phyloP scores from a whole-genome alignment of 2,329 filamentous ascomycete species.

The Alternaria triticina region DNA sequence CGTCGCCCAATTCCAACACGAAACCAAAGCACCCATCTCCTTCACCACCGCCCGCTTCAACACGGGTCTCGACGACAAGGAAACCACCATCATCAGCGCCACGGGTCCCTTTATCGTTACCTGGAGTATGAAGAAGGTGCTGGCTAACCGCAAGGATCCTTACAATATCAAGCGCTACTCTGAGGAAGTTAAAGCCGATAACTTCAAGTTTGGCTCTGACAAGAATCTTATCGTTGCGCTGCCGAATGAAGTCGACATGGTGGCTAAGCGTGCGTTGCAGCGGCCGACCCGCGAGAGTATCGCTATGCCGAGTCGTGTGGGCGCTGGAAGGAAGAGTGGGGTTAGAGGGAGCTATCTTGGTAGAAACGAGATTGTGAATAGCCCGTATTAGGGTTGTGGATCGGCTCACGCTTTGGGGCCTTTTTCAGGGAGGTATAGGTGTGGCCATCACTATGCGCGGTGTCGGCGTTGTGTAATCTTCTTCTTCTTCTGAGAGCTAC shows the following conservation, averaged over 20 bases:
- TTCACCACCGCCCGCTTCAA: slow-evolving; percentile 97
- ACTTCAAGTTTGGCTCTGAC: slow-evolving; percentile 96
- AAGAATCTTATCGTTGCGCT: slow-evolving; percentile 98
- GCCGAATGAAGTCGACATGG: slow-evolving; percentile 98
- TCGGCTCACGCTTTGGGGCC: too few species aligned
- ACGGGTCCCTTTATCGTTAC: slow-evolving; percentile 97
- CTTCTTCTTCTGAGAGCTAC: not conserved
- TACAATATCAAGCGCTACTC: slow-evolving; percentile 97
- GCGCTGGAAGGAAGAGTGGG: slow-evolving; percentile 41
- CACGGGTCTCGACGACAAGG: slow-evolving; percentile 76
- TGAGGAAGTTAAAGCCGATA: slow-evolving; percentile 96
- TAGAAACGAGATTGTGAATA: slow-evolving; percentile 83
- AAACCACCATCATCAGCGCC: slow-evolving; percentile 95
- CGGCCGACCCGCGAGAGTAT: slow-evolving; percentile 94
- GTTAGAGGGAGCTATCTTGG: slow-evolving; percentile 73
- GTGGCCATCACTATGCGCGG: not conserved
- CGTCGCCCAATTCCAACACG: slow-evolving; percentile 96
- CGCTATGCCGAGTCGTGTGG: slow-evolving; percentile 63
- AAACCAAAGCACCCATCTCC: slow-evolving; percentile 82
- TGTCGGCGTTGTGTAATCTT: not conserved
- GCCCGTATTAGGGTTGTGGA: slow-evolving; percentile 57
- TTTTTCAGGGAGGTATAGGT: not conserved
- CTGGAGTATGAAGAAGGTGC: slow-evolving; percentile 91
- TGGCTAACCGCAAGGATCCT: slow-evolving; percentile 80
- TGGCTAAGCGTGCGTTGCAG: slow-evolving; percentile 83